A percentile compares a stretch with the other conserved stretches of the same genome.
These are phyloP conservation scores for Metroxylon sagu DNA, from an alignment of 176 grass and related monocot genomes.

Conservation along the genomic window DNA sequence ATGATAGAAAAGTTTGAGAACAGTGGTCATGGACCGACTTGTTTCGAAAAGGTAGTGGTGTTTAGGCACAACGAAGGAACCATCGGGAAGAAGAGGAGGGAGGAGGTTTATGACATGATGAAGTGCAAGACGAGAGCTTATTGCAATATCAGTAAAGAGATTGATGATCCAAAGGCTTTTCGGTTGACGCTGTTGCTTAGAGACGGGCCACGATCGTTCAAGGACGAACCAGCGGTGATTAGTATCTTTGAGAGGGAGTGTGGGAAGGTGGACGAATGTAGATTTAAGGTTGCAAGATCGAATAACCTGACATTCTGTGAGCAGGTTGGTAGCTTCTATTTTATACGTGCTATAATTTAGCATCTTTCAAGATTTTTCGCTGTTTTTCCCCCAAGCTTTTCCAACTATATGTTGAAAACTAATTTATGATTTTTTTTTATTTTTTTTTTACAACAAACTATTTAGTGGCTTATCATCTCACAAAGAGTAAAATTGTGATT, in stretches of 20 bases:
- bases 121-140: constrained; percentile 43
- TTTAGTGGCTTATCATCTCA: too few relatives aligned
- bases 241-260: constrained; percentile 39
- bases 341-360: not conserved
- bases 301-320: constrained; percentile 63
- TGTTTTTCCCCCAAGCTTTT: too few relatives aligned
- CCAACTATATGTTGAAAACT: too few relatives aligned
- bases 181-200: constrained; percentile 46
- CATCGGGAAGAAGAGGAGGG: constrained; percentile 21
- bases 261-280: constrained; percentile 28
- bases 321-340: constrained; percentile 8
- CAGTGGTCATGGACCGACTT: constrained; percentile 1
- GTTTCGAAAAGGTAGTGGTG: constrained; percentile 67
- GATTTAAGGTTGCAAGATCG: constrained; percentile 13
- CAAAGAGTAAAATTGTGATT: too few relatives aligned
- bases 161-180: not conserved
- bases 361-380: not conserved
- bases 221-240: constrained; percentile 42
- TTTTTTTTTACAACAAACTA: too few relatives aligned
- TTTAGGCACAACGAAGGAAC: constrained; percentile 34
- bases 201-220: constrained; percentile 41
- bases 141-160: constrained; percentile 18
- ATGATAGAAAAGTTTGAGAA: constrained; percentile 18
- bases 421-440: too few relatives aligned
- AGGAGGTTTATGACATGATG: constrained; percentile 38